Evolutionary conservation across 1,139 yeast species (phyloP), one percentile per base, ranked within the genome.

Genomic region (Candida sanyaensis): DNA sequence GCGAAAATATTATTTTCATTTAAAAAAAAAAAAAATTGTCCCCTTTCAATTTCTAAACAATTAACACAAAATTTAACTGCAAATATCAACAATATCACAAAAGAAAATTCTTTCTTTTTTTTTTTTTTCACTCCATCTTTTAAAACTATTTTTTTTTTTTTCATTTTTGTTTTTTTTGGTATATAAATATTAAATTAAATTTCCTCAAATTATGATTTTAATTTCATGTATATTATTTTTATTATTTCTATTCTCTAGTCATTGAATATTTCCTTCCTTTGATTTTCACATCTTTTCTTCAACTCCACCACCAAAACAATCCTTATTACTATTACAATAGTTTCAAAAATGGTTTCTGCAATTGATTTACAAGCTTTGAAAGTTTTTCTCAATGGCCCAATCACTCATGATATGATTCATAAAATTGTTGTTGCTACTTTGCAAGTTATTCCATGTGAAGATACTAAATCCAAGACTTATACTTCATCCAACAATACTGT

Each of bases 341-440:
- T 6, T 11, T 28, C 45, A 52, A 6, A n/a, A 27, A 55, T 50
- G 55, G 52, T 51, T 44, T 57, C 63, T 6, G 40, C 62, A 43
- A 54, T 56, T 53, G 85, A 79, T 60, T 63, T 71, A 50, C 79
- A 83, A 68, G 86, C 88, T 41, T 74, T 84, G 53, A 70, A 75
- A 50, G 63, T 80, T 44, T 79, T 84, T 55, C 68, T 81, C 57
- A 73, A 73, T 55, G 69, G 83, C 7, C 86, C 88, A 27, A 82
- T 84, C 46, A 73, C 85, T 26, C 83, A 80, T 57, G 87, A 83
- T 52, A 83, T 84, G 85, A 74, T 84, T 54, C 84, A 83, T 60
- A 81, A 79, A 59, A 63, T 84, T 52, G 88, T 84, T 49, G 84
- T 80, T 42, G 73, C 77, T 43, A 81, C 88, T 8, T 68, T 84